Base-by-base conservation (phyloP, 1,139 yeast genomes). In the Pichia sp. region DNA sequence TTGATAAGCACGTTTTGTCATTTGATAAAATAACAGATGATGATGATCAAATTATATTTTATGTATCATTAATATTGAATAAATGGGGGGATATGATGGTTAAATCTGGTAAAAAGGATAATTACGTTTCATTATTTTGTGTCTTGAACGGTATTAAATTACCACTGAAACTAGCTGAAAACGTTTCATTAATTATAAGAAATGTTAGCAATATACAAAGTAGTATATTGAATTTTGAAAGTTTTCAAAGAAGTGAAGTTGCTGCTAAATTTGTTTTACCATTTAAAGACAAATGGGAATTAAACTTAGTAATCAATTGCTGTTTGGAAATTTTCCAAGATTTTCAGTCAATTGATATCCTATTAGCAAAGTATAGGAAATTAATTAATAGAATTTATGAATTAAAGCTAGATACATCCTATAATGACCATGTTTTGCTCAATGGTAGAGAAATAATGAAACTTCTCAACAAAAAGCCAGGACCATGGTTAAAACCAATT, bases 401-500 rank as follows among this genome's bases (percentile, higher is more conserved):
- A 1, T 60, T 63, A 37, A 62, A 68, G 0, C 64, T 85, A 48
- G 58, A 59, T 7, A 62, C 74, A 9, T 77, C 71, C 0, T 72
- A 75, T 55, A 60, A 58, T 3, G 55, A 79, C 45, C 80, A 74
- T 54, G 80, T 84, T 3, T 56, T 82, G 25, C 63, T 84, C 16
- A 85, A 85, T 61, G 97, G 97, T 22, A 86, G 82, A 55, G 74
- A 77, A 30, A 64, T 88, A 43, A 68, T 76, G 44, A 68, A 71
- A 43, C 67, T 71, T 16, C 66, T 84, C 23, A 67, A 72, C 16
- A 70, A 69, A 49, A 84, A 82, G 60, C 88, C 92, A 0, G 97
- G 97, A 0, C 89, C 90, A 5, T 88, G 96, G 96, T 72, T 88
- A 73, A 72, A 79, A 9, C 66, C 67, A 27, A 67, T 81, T 12